Base-by-base conservation (phyloP, 306 rosid species). In the Prunus fruticosa region DNA sequence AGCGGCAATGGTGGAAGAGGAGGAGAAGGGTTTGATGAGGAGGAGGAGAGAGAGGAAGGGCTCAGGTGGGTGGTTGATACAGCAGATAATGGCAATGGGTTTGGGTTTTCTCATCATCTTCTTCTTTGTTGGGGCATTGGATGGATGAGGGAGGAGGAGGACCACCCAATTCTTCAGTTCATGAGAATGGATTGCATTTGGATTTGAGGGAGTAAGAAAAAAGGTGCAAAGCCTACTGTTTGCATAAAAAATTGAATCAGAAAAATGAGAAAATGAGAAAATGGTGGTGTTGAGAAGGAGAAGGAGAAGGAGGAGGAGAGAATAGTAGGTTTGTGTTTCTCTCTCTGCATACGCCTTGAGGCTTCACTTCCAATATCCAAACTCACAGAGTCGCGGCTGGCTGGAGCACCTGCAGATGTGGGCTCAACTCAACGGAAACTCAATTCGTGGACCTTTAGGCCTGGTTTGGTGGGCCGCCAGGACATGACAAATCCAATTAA, bases 11-110 rank as follows among this genome's bases (percentile, higher is more conserved):
- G 43, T 38, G 45, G 67, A 25, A 25, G 27, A 1, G 64, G 64
- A 38, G 43, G 4, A 38, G 38, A 22, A 22, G 71, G 84, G 81
- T 50, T 80, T 85, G 8, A 47, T 54, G 53, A 68, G n/a, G 67
- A 82, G 65, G 65, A 60, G n/a, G 67, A 82, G 65, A 32, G 27
- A 61, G 65, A 25, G 65, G 11, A 61, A 61, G n/a, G 65, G 38
- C 19, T 61, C 65, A 25, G 65, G 38, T 25, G 38, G 38, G 65
- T 61, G 38, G 65, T 61, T 28, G 65, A 49, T 49, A 49, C 19
- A 49, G 5, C 34, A 61, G 65, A 61, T 61, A 18, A 61, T 3
- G 18, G 19, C 65, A 34, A 61, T 27, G 65, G 65, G n/a, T 61
- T 25, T 12, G 65, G 38, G n/a, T 61, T 25, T 12, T 25, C 34